These are phyloP conservation scores for Solanum chilense DNA, from an alignment of 257 asterid genomes.

Conservation along the genomic window DNA sequence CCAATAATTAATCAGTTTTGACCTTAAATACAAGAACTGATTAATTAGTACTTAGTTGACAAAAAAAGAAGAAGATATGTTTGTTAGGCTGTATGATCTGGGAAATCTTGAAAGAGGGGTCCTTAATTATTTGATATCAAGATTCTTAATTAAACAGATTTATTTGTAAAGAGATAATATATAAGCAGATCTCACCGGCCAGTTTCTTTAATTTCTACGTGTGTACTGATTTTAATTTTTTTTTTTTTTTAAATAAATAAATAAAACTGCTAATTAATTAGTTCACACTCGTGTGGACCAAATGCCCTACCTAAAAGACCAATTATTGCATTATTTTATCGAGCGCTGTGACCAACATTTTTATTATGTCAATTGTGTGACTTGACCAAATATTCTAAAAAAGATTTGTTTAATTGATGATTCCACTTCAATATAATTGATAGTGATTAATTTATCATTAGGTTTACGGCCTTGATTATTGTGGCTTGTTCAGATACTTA, in stretches of 20 bases:
- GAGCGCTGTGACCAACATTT: neutral
- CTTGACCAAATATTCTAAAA: neutral
- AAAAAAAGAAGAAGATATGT: neutral
- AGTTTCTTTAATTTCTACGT: neutral
- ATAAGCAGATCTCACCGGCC: neutral
- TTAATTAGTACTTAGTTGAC: neutral
- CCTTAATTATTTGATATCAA: neutral
- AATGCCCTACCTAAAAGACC: neutral
- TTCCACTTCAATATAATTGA: neutral
- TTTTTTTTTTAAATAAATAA: too few species aligned
- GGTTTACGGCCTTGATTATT: neutral
- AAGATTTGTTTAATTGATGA: neutral
- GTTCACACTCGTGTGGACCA: neutral
- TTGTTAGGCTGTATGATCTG: slow-evolving; percentile 1
- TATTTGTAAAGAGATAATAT: neutral
- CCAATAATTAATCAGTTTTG: neutral
- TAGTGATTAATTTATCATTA: neutral
- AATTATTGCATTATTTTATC: neutral
- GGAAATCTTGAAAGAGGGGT: neutral
- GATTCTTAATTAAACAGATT: neutral
- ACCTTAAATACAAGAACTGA: neutral
- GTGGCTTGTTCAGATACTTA: neutral
- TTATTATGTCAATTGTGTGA: neutral
- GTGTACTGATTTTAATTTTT: neutral
- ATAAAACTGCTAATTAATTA: neutral